phyloP scores from a whole-genome alignment of 371 early-diverging fungal species.

The Mortierella sp. region DNA sequence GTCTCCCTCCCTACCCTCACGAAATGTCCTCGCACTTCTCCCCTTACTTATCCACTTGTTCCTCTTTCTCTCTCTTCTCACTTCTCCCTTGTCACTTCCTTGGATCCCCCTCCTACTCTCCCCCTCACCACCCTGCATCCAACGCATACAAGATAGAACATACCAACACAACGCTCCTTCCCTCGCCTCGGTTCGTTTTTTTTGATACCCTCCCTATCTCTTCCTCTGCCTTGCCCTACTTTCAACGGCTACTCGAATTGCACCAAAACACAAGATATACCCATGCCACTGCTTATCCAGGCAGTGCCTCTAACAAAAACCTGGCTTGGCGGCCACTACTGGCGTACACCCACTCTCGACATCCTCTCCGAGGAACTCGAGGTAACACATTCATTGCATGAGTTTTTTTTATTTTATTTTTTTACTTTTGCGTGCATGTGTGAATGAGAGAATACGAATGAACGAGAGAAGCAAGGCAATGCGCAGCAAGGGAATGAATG shows the following conservation, averaged over 20 bases:
- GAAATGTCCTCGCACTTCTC: neutral
- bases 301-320: constrained; percentile 33
- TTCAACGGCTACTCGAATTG: too few species aligned
- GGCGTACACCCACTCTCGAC: constrained; percentile 26
- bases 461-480: neutral
- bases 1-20: too few species aligned
- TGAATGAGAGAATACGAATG: neutral
- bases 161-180: neutral
- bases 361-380: constrained; percentile 39
- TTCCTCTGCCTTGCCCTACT: neutral
- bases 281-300: constrained; percentile 38
- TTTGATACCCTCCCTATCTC: too few species aligned
- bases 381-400: constrained; percentile 25
- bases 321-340: constrained; percentile 27
- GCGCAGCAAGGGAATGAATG: neutral
- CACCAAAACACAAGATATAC: neutral
- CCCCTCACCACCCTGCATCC: neutral
- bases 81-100: neutral
- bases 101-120: neutral
- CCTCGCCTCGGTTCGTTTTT: too few species aligned
- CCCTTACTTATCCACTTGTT: neutral
- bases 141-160: too few species aligned
- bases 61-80: neutral
- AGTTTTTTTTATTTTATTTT: neutral
- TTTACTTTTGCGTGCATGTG: too few species aligned